Evolutionary conservation across 164 flowering plant species (phyloP).

Genomic region (Vitis amurensis): DNA sequence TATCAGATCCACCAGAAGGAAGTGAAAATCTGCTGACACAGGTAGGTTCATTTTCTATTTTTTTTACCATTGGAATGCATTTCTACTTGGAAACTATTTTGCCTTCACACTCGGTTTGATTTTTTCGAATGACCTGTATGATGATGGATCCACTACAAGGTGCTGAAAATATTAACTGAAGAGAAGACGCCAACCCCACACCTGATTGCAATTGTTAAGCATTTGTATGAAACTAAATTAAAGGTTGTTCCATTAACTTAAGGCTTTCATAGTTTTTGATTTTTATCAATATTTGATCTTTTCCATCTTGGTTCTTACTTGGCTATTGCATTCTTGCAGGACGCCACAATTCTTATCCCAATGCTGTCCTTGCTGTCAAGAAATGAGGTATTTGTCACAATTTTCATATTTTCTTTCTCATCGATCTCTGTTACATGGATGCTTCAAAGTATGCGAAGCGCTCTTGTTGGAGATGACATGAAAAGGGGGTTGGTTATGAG

Average conservation of each 20-base stretch:
- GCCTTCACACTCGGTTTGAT: slow-evolving; percentile 13
- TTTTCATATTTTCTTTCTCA: background rate
- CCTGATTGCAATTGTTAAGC: slow-evolving; percentile 78
- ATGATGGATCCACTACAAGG: slow-evolving; percentile 35
- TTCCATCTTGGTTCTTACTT: slow-evolving; percentile 6
- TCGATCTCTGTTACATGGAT: background rate
- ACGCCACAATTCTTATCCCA: slow-evolving; percentile 91
- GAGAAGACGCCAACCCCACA: slow-evolving; percentile 74
- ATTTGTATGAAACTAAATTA: slow-evolving; percentile 85
- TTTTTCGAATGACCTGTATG: slow-evolving; percentile 4
- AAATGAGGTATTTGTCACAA: slow-evolving; percentile 61
- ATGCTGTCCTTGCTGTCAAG: slow-evolving; percentile 83
- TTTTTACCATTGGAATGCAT: background rate
- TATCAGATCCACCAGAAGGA: slow-evolving; percentile 95
- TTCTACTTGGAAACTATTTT: background rate
- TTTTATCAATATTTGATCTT: background rate
- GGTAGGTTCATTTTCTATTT: slow-evolving; percentile 36
- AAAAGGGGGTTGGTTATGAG: no score
- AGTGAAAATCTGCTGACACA: slow-evolving; percentile 86
- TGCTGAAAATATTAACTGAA: slow-evolving; percentile 76
- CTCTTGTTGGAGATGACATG: no score
- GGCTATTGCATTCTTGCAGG: slow-evolving; percentile 54
- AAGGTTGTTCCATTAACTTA: slow-evolving; percentile 50
- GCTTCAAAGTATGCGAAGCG: no score
- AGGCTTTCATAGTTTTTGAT: background rate